These are phyloP conservation scores for Xerocomus subilludens DNA, from an alignment of 1,284 basidiomycete species.

Conservation along the genomic window DNA sequence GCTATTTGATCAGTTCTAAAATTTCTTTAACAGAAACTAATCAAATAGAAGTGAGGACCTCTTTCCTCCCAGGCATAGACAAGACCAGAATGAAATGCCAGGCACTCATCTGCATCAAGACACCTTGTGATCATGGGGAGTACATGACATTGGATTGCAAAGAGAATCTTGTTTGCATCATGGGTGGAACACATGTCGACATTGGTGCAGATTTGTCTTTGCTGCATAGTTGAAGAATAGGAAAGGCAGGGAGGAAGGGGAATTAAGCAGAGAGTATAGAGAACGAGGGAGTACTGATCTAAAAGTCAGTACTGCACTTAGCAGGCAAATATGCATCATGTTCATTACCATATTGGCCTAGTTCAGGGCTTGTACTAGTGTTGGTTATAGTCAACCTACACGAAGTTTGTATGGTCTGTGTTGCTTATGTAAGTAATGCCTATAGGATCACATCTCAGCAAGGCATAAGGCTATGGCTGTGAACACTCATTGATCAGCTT, in stretches of 20 bases:
- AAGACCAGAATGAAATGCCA: constrained; percentile 72
- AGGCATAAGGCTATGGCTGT: neutral
- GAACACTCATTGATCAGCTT: constrained; percentile 70
- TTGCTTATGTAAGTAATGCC: too few relatives aligned
- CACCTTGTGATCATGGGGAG: constrained; percentile 80
- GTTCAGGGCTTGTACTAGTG: too few relatives aligned
- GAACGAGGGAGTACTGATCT: too few relatives aligned
- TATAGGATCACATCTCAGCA: constrained; percentile 44
- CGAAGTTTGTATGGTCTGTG: too few relatives aligned
- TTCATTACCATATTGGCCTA: too few relatives aligned
- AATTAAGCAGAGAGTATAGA: constrained; percentile 28
- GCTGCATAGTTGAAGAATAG: constrained; percentile 60
- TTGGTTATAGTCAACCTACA: too few relatives aligned
- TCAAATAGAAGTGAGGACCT: constrained; percentile 75
- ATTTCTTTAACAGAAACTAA: too few relatives aligned
- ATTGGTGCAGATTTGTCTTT: constrained; percentile 74
- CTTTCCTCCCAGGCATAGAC: constrained; percentile 89
- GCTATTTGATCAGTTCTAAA: too few relatives aligned
- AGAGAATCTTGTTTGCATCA: constrained; percentile 85
- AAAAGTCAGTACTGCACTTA: too few relatives aligned
- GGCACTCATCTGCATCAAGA: constrained; percentile 79
- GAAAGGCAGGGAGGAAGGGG: constrained; percentile 14
- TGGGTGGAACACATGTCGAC: constrained; percentile 78
- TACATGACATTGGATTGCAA: constrained; percentile 70
- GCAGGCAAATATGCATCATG: too few relatives aligned